A percentile compares a stretch with the other conserved stretches of the same genome.
These are phyloP conservation scores for Fusarium sp. DNA, from an alignment of 2,329 filamentous ascomycete genomes.

Conservation along the genomic window DNA sequence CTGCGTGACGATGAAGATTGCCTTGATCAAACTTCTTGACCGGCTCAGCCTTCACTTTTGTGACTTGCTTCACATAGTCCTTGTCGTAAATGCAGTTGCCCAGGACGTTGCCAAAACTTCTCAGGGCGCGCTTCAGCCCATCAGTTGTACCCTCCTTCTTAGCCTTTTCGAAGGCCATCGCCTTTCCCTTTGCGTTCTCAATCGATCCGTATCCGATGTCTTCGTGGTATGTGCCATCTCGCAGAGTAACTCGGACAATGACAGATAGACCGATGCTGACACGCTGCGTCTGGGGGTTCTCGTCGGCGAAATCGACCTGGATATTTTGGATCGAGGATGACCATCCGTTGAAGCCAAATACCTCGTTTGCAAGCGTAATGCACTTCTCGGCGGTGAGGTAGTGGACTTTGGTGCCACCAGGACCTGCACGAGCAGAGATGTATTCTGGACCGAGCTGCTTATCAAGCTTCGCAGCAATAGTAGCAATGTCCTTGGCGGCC, in stretches of 20 bases:
- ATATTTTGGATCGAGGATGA: conserved; percentile 95
- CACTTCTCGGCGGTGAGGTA: conserved; percentile 97
- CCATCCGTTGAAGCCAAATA: conserved; percentile 98
- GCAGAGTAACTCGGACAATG: conserved; percentile 88
- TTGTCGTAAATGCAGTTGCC: conserved; percentile 99
- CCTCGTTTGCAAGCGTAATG: conserved; percentile 93
- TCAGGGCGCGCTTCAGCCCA: conserved; percentile 86
- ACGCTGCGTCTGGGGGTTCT: conserved; percentile 80
- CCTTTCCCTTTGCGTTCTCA: conserved; percentile 96
- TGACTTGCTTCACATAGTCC: conserved; percentile 89
- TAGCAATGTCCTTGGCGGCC: conserved; percentile 91
- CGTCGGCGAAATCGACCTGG: conserved; percentile 95
- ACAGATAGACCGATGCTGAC: conserved; percentile 90
- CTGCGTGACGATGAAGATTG: conserved; percentile 84
- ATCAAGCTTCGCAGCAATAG: conserved; percentile 86
- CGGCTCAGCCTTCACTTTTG: conserved; percentile 85
- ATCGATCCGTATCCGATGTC: conserved; percentile 97
- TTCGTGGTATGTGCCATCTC: conserved; percentile 96
- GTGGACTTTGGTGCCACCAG: conserved; percentile 87
- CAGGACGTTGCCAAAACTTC: conserved; percentile 94
- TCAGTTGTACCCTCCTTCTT: conserved; percentile 99
- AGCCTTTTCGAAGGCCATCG: conserved; percentile 95
- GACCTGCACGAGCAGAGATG: conserved; percentile 86
- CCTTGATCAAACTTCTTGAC: conserved; percentile 79
- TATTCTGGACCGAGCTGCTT: conserved; percentile 97